These are phyloP conservation scores for Colletotrichum simmondsii DNA, from an alignment of 2,329 filamentous ascomycete genomes.

Conservation along the genomic window DNA sequence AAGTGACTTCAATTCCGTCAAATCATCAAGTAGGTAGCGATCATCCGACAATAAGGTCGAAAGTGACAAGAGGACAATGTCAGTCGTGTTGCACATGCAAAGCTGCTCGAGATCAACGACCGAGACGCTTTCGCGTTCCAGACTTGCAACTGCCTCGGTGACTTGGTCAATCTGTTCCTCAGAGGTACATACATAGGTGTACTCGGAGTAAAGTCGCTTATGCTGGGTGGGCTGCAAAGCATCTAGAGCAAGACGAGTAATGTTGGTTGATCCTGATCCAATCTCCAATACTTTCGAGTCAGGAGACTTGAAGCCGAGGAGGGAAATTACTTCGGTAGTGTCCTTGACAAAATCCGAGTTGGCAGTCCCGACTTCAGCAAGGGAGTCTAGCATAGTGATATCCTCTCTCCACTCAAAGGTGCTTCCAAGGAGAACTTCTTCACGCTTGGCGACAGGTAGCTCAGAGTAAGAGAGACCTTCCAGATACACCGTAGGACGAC, in stretches of 20 bases:
- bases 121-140: background rate
- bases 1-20: background rate
- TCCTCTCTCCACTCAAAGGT: conserved; percentile 22
- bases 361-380: background rate
- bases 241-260: conserved; percentile 6
- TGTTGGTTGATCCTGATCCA: background rate
- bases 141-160: background rate
- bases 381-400: background rate
- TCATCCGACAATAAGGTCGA: conserved; percentile 8
- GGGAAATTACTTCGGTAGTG: background rate
- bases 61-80: background rate
- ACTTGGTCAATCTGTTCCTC: conserved; percentile 3
- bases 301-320: conserved; percentile 14
- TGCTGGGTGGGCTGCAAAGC: background rate
- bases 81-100: background rate
- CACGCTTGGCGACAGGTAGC: conserved; percentile 13
- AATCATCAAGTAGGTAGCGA: conserved; percentile 3
- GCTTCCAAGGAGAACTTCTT: conserved; percentile 12
- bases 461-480: conserved; percentile 22
- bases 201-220: conserved; percentile 18
- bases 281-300: conserved; percentile 12
- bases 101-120: conserved; percentile 17
- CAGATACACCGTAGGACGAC: conserved; percentile 7
- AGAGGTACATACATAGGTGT: conserved; percentile 16
- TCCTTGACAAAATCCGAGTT: background rate